Base-by-base conservation (phyloP, 768 basidiomycete species). In the Psilocybe cyanescens region DNA sequence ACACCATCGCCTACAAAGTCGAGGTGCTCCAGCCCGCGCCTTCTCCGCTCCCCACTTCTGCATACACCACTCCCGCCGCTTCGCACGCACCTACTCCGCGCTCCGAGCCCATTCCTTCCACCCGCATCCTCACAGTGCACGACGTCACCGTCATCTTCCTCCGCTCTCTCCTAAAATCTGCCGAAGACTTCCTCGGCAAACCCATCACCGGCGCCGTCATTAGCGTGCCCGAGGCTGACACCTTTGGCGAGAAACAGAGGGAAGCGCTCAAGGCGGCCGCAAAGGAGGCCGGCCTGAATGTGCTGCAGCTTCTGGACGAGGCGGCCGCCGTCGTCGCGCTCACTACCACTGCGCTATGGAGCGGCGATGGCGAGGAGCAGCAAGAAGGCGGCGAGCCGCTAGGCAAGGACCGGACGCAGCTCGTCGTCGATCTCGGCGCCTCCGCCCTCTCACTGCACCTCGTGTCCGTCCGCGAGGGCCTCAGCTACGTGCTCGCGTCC, bases 91-190 rank as follows among this genome's bases (percentile, higher is more conserved):
- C 91, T 37, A 90, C 91, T 1, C 90, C 92, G 4, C 85, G 88
- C 47, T 87, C 87, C 1, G 89, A 87, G 72, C 91, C 91, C n/a
- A 77, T 82, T 9, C 81, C 82, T 8, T 81, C 79, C 1, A 84
- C 86, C 50, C 89, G 92, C 46, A 82, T 90, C 60, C 80, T 99
- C 29, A 92, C 92, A 49, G 89, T 91, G 2, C 86, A 88, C 16
- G 95, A 98, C 70, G 91, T 90, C 11, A 86, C 92, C 31, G 83
- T 90, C 44, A 85, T 95, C 68, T 98, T 97, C 84, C 81, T 99
- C 39, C 80, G 81, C 55, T 93, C 91, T 3, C 86, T 99, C 35
- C 76, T 94, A 62, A 82, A 91, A 64, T 95, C 93, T 39, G 97
- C 96, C 5, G 86, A 89, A 66, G 94, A 95, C 72, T 99, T 96